Evolutionary conservation across 371 early-diverging fungal species (phyloP).

Genomic region (Rhizopus microsporus): DNA sequence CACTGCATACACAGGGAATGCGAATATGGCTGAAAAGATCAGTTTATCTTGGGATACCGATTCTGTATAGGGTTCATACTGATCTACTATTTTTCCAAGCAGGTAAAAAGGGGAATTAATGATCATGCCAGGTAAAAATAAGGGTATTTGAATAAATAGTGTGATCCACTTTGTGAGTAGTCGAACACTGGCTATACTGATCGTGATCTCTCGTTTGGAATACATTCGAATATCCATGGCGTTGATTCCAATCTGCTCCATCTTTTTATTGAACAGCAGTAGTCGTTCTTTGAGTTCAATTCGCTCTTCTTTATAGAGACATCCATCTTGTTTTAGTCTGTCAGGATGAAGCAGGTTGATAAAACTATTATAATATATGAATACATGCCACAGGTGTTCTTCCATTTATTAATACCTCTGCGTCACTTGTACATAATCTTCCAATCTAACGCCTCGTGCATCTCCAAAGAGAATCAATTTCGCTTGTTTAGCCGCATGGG

Average conservation of each 20-base stretch:
- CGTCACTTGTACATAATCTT: conserved; percentile 50
- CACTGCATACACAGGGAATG: conserved; percentile 39
- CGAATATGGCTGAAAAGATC: conserved; percentile 34
- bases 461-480: conserved; percentile 51
- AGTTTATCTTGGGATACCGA: conserved; percentile 58
- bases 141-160: conserved; percentile 49
- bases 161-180: conserved; percentile 38
- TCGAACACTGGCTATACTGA: conserved; percentile 33
- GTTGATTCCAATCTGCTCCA: conserved; percentile 41
- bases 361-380: conserved; percentile 20
- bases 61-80: conserved; percentile 54
- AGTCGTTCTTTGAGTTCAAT: conserved; percentile 37
- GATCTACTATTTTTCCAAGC: conserved; percentile 44
- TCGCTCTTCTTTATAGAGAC: conserved; percentile 17
- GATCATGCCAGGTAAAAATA: conserved; percentile 57
- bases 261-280: conserved; percentile 34
- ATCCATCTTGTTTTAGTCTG: conserved; percentile 6
- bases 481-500: conserved; percentile 48
- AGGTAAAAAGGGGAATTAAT: conserved; percentile 58
- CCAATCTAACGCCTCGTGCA: conserved; percentile 36
- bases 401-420: conserved; percentile 40
- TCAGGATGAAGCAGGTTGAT: conserved; percentile 37
- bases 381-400: neutral
- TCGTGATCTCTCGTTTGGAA: conserved; percentile 44
- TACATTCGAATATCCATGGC: conserved; percentile 49